These are phyloP conservation scores for Colletotrichum sp. DNA, from an alignment of 2,329 filamentous ascomycete species.

Conservation along the genomic window DNA sequence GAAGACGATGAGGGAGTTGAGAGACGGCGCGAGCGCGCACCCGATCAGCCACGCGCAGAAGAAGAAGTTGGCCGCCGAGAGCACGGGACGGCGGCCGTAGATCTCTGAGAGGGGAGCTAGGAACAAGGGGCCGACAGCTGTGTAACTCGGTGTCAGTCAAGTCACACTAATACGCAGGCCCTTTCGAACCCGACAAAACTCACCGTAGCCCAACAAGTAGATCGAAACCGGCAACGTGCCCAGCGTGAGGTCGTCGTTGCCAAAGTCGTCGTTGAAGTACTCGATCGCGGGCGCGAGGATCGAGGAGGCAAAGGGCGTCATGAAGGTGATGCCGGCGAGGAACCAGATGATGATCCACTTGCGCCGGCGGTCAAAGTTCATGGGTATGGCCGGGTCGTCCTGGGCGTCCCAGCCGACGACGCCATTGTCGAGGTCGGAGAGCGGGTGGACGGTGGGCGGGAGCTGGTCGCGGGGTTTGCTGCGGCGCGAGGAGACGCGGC, in stretches of 20 bases:
- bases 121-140: constrained; percentile 58
- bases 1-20: constrained; percentile 62
- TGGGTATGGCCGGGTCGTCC: constrained; percentile 60
- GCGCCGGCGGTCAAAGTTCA: constrained; percentile 58
- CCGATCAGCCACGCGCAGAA: constrained; percentile 69
- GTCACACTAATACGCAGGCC: too few species aligned
- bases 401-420: constrained; percentile 65
- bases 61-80: constrained; percentile 60
- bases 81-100: constrained; percentile 63
- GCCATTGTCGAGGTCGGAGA: constrained; percentile 54
- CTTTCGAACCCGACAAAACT: background rate
- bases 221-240: constrained; percentile 63
- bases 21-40: constrained; percentile 61
- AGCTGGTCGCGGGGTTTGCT: constrained; percentile 32
- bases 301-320: constrained; percentile 69
- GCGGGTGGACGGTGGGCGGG: constrained; percentile 41
- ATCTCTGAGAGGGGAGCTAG: constrained; percentile 66
- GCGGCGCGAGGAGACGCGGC: constrained; percentile 25
- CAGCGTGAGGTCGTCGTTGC: constrained; percentile 43
- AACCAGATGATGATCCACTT: constrained; percentile 64
- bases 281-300: constrained; percentile 58
- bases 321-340: constrained; percentile 65
- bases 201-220: constrained; percentile 60
- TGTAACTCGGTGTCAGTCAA: background rate
- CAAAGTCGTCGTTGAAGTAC: constrained; percentile 48